Evolutionary conservation across 2,329 filamentous ascomycete genomes (phyloP), one percentile per base, ranked within the genome.

Genomic region (Alternaria solani): DNA sequence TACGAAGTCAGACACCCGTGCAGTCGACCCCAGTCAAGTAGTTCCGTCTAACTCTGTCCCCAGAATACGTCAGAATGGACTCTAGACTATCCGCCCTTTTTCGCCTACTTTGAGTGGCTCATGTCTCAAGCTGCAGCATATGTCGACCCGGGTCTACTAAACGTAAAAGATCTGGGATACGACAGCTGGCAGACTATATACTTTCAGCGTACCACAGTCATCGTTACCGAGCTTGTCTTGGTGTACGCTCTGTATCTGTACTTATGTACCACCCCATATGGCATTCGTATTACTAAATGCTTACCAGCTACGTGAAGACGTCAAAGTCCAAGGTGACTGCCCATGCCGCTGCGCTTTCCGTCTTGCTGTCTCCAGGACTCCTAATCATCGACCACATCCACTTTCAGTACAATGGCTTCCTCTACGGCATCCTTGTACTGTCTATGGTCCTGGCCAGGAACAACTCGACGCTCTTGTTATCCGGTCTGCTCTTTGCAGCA

Each of bases 301-400:
- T 62, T 8, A 56, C 8, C 64, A 94, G 91, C 71, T 96, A 91
- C 74, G 86, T 96, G 70, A 88, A 92, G 71, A 90, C 91, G 2
- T 87, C 90, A 3, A 86, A 89, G 42, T 86, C 87, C n/a, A 93
- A 89, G 74, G 88, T 88, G 44, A 88, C 92, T 48, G 91, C 93
- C 11, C 93, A 97, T 74, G 92, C 91, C 25, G 92, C 91, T 47
- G 93, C 94, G 25, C 84, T 98, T 57, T 97, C 94, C 1, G 89
- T 99, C 60, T 83, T 98, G 4, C 87, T 98, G 12, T 98, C 94
- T 0, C 95, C 95, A 0, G 95, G 94, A 2, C 87, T 99, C 36
- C 84, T 99, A 61, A 96, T 99, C 76, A 98, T 99, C 78, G 95
- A 99, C 75, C 95, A 99, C 78, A 94, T 97, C 66, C 94, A 97